Evolutionary conservation across 2,329 filamentous ascomycete genomes (phyloP).

Genomic region (Chaetomium globosum): DNA sequence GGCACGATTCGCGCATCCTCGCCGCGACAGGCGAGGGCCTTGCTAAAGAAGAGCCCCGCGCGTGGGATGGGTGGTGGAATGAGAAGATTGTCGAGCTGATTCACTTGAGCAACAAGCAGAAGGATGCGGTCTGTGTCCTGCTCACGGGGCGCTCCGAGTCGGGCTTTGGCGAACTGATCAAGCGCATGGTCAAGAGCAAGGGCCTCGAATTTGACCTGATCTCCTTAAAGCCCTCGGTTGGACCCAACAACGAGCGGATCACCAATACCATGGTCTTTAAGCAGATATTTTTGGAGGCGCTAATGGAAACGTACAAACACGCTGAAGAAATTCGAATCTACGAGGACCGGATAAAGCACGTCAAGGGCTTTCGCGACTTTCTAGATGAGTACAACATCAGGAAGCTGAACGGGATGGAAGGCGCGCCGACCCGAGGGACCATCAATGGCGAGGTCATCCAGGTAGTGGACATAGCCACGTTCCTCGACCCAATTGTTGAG

Average conservation of each 20-base stretch:
- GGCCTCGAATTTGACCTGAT: slow-evolving; percentile 85
- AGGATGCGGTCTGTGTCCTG: slow-evolving; percentile 80
- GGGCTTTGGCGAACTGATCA: slow-evolving; percentile 76
- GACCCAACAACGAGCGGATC: slow-evolving; percentile 79
- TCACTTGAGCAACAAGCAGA: slow-evolving; percentile 76
- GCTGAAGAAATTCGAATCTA: slow-evolving; percentile 82
- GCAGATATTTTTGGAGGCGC: slow-evolving; percentile 74
- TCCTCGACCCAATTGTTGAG: slow-evolving; percentile 76
- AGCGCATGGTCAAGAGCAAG: slow-evolving; percentile 76
- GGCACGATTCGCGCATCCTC: slow-evolving; percentile 89
- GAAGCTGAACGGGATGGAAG: slow-evolving; percentile 51
- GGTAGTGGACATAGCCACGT: slow-evolving; percentile 74
- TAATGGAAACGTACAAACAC: slow-evolving; percentile 82
- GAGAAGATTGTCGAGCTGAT: slow-evolving; percentile 84
- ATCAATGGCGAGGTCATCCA: slow-evolving; percentile 82
- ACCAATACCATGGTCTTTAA: slow-evolving; percentile 89
- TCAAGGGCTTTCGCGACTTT: slow-evolving; percentile 82
- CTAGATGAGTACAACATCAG: slow-evolving; percentile 73
- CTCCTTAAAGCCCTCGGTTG: slow-evolving; percentile 80
- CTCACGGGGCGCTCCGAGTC: slow-evolving; percentile 83
- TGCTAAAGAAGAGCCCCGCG: slow-evolving; percentile 77
- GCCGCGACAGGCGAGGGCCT: slow-evolving; percentile 81
- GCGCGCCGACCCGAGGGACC: slow-evolving; percentile 60
- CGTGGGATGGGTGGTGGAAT: slow-evolving; percentile 96
- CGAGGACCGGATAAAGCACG: slow-evolving; percentile 68